These are phyloP conservation scores for Pleurotus cornucopiae DNA, from an alignment of 768 basidiomycete genomes.

Conservation along the genomic window DNA sequence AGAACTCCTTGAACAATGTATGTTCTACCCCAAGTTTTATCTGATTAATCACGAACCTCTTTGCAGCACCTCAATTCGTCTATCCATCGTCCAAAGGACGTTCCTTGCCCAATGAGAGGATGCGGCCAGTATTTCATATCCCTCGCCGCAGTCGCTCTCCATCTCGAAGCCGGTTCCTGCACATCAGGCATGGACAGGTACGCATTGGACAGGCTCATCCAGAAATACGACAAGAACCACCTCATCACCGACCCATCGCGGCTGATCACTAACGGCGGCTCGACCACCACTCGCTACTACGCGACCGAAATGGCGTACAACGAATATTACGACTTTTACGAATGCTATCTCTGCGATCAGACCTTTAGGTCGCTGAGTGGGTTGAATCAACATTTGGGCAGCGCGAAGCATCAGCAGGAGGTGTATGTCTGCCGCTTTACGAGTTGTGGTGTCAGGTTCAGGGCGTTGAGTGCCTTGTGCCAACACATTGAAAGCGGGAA, in stretches of 20 bases:
- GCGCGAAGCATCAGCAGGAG: constrained; percentile 52
- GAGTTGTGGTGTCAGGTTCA: constrained; percentile 39
- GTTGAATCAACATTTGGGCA: constrained; percentile 62
- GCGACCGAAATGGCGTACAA: constrained; percentile 39
- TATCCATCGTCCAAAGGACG: constrained; percentile 35
- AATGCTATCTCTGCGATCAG: constrained; percentile 61
- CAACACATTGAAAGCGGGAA: constrained; percentile 64
- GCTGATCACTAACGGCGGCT: constrained; percentile 34
- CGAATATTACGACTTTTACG: constrained; percentile 33
- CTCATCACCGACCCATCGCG: constrained; percentile 54
- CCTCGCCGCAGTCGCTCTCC: constrained; percentile 50
- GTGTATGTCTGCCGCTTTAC: constrained; percentile 51
- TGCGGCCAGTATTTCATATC: constrained; percentile 49
- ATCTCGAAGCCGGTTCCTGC: constrained; percentile 62
- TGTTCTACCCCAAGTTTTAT: too few species aligned
- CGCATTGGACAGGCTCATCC: constrained; percentile 37
- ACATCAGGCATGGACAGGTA: constrained; percentile 39
- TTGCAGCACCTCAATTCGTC: constrained; percentile 50
- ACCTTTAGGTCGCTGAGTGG: constrained; percentile 32
- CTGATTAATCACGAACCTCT: too few species aligned
- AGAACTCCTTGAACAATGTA: background rate
- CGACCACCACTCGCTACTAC: constrained; percentile 18
- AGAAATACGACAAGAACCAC: constrained; percentile 37
- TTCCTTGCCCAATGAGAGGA: constrained; percentile 31
- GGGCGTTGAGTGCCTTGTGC: constrained; percentile 52